Conservation (phyloP, 2,329 filamentous ascomycete genomes). For the Colletotrichum sp. region DNA sequence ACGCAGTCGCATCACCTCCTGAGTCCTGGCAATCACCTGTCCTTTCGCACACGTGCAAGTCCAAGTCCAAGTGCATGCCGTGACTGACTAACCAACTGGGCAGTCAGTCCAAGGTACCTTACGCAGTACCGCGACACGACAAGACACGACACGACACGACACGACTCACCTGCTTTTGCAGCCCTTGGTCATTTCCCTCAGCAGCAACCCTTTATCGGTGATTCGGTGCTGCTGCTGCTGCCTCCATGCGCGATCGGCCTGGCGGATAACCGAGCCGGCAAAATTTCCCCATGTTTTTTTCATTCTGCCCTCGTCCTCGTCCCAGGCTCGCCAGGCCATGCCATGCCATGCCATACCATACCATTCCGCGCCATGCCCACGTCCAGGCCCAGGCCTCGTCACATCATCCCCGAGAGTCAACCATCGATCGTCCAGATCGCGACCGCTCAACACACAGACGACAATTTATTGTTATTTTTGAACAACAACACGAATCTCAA, state of each 20-base stretch:
- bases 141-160: neutral
- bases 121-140: neutral
- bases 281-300: neutral
- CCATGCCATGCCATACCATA: neutral
- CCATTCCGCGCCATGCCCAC: neutral
- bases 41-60: neutral
- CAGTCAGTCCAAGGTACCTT: neutral
- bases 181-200: neutral
- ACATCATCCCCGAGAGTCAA: neutral
- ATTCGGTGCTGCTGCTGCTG: neutral
- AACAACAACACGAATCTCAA: neutral
- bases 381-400: neutral
- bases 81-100: neutral
- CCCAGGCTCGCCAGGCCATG: neutral
- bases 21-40: neutral
- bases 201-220: neutral
- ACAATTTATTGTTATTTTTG: neutral
- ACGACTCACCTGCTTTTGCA: neutral
- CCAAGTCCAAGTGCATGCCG: neutral
- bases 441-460: neutral
- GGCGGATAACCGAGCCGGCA: neutral
- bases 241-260: neutral
- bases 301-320: neutral
- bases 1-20: neutral
- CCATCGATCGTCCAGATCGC: neutral